phyloP scores from a whole-genome alignment of 75 land plant species.

The Cunninghamia lanceolata region DNA sequence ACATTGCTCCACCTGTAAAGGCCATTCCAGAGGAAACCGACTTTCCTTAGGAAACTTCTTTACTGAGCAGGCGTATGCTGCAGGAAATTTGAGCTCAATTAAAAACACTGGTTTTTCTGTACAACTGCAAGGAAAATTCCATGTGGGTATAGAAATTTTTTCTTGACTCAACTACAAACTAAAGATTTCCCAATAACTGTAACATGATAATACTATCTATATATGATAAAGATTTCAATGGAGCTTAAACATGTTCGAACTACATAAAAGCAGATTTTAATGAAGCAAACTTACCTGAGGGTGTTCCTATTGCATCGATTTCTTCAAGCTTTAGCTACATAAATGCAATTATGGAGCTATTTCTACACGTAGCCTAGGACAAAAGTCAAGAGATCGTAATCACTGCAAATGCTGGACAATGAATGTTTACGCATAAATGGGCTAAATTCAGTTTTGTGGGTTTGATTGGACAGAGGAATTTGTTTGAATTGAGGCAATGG shows the following conservation, averaged over 20 bases:
- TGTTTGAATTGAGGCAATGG: background rate
- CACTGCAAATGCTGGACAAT: too few species aligned
- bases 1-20: background rate
- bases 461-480: too few species aligned
- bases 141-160: background rate
- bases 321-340: too few species aligned
- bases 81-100: too few species aligned
- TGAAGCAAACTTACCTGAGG: background rate
- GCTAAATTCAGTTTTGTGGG: background rate
- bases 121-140: background rate
- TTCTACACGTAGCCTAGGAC: too few species aligned
- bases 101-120: background rate
- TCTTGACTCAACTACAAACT: background rate
- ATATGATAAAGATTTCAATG: too few species aligned
- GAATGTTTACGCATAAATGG: background rate
- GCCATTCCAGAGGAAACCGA: background rate
- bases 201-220: too few species aligned
- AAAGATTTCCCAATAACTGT: too few species aligned
- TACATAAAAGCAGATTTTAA: background rate
- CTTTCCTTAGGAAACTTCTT: background rate
- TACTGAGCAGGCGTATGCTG: too few species aligned
- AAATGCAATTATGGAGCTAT: too few species aligned
- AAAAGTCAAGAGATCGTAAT: too few species aligned
- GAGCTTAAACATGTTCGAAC: too few species aligned
- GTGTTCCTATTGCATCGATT: background rate